Percentiles rank a stretch among this genome's conserved stretches.
These are phyloP conservation scores for Drechslera avenae DNA, from an alignment of 2,329 filamentous ascomycete species.

Conservation along the genomic window DNA sequence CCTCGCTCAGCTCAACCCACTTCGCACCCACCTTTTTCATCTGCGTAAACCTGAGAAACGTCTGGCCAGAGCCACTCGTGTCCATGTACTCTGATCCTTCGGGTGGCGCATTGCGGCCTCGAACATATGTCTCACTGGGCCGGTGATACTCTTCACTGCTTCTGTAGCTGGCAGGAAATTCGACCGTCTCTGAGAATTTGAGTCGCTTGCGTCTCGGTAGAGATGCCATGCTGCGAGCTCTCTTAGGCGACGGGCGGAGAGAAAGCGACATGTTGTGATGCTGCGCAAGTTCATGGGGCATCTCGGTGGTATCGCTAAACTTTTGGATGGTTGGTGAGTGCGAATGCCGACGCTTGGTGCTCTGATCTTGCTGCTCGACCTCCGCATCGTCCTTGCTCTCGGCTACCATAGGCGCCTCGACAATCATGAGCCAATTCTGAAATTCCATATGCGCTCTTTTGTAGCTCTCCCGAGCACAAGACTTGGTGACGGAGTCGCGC, in stretches of 20 bases:
- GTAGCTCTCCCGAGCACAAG: slow-evolving; percentile 18
- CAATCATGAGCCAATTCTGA: slow-evolving; percentile 33
- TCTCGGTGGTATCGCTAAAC: background rate
- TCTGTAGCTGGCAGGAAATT: slow-evolving; percentile 27
- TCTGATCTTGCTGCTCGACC: slow-evolving; percentile 2
- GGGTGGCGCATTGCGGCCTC: slow-evolving; percentile 33
- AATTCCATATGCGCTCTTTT: slow-evolving; percentile 25
- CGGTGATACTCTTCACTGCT: slow-evolving; percentile 22
- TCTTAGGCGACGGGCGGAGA: slow-evolving; percentile 9
- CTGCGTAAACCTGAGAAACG: slow-evolving; percentile 32
- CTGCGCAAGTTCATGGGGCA: background rate
- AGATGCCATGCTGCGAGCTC: slow-evolving; percentile 10
- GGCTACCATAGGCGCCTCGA: slow-evolving; percentile 17
- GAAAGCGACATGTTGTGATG: slow-evolving; percentile 1
- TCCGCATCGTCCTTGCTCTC: background rate
- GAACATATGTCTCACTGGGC: slow-evolving; percentile 26
- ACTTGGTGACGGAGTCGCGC: slow-evolving; percentile 18
- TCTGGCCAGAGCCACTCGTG: slow-evolving; percentile 30
- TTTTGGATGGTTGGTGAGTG: slow-evolving; percentile 8
- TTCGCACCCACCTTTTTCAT: slow-evolving; percentile 26
- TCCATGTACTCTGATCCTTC: slow-evolving; percentile 34
- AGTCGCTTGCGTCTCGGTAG: slow-evolving; percentile 22
- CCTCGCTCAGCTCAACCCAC: slow-evolving; percentile 30
- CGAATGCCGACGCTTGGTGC: slow-evolving; percentile 14
- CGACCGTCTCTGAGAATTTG: slow-evolving; percentile 25